Conservation (phyloP, 208 protist species). For the Crithidia expoeki region DNA sequence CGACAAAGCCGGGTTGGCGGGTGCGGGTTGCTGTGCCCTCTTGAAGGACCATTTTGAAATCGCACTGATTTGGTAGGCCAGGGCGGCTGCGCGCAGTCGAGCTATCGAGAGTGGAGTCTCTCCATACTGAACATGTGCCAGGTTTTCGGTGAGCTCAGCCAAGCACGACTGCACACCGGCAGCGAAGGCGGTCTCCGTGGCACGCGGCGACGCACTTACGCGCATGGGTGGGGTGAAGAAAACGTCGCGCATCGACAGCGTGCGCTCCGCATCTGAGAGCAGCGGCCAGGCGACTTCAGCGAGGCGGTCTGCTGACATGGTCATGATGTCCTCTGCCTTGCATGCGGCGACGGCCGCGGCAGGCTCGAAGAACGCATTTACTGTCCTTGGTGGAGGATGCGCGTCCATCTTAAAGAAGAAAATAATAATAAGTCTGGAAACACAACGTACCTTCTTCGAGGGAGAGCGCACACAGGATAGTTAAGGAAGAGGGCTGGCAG, state of each 20-base stretch:
- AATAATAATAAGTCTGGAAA: too few relatives aligned
- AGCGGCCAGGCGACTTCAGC: constrained; percentile 60
- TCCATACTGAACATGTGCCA: constrained; percentile 13
- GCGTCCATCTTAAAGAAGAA: background rate
- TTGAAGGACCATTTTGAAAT: background rate
- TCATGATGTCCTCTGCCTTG: constrained; percentile 56
- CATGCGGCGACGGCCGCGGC: constrained; percentile 25
- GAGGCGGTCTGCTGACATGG: constrained; percentile 38
- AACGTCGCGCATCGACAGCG: constrained; percentile 29
- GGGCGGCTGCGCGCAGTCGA: constrained; percentile 29
- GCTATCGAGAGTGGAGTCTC: constrained; percentile 24
- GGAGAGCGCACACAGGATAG: too few relatives aligned
- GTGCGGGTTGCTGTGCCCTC: background rate
- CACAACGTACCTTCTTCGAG: too few relatives aligned
- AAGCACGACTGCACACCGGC: constrained; percentile 26
- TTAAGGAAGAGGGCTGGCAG: too few relatives aligned
- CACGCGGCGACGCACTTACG: constrained; percentile 37
- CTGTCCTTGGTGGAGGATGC: background rate
- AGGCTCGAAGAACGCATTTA: constrained; percentile 18
- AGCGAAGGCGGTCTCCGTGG: constrained; percentile 34
- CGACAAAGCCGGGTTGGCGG: background rate
- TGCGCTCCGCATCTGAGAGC: constrained; percentile 25
- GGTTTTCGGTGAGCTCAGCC: constrained; percentile 15
- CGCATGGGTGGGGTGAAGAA: constrained; percentile 37
- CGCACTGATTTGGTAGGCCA: constrained; percentile 22